Base-by-base conservation (phyloP, 2,329 filamentous ascomycete species). In the Aspergillus novoparasiticus region DNA sequence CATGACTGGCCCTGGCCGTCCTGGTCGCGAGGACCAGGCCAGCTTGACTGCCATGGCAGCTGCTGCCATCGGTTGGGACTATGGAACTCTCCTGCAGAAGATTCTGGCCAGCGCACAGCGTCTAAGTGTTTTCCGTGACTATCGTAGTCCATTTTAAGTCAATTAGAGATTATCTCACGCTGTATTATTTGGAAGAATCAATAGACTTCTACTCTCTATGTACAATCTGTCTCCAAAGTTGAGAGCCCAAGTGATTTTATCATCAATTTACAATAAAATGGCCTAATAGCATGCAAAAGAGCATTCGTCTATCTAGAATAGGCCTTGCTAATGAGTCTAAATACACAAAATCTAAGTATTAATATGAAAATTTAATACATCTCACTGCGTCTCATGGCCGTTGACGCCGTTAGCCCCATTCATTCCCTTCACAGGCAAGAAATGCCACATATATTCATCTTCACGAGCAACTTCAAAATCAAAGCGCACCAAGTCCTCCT, bases 1-100 rank as follows among this genome's bases (percentile, higher is more conserved):
- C 55, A 82, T 82, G 77, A 83, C 80, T 5, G 82, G 81, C 0
- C 80, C 82, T 3, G 82, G 82, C 3, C 73, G 82, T 16, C 80
- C 81, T 0, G 81, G 81, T 0, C 73, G 82, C 14, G 79, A 84
- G 12, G 75, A 84, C 58, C 82, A 85, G 67, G 80, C 81, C 0
- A 83, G 82, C 63, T 64, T 84, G 16, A 82, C 77, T 3, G 79
- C 68, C 1, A 73, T 83, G 45, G 81, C 83, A 6, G 83, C 82
- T 10, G 67, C 70, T 3, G 75, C 72, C 4, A 62, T 81, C 10
- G 80, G 80, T 0, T 83, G 81, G 81, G 78, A 80, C 46, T 83
- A 81, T 67, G 48, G 67, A 6, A 71, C 63, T 1, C 70, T 83
- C 6, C 58, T 82, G 60, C 57, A 69, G 57, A 73, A 78, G 58